phyloP scores from a whole-genome alignment of 2,329 filamentous ascomycete species.

The Fusarium pseudocircinatum region DNA sequence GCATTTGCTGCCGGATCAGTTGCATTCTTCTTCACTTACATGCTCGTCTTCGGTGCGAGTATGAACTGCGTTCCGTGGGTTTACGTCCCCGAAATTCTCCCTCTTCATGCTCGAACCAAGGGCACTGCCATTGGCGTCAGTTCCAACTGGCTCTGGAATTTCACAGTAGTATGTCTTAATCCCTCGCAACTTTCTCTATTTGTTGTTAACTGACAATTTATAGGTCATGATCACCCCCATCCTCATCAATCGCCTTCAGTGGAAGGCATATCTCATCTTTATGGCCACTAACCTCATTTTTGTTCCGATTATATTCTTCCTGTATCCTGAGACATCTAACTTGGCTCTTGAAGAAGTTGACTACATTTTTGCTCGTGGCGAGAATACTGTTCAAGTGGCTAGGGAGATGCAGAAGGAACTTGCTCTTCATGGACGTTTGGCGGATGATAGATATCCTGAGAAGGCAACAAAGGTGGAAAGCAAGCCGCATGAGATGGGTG shows the following conservation, averaged over 20 bases:
- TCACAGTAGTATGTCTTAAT: neutral
- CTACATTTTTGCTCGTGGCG: slow-evolving; percentile 8
- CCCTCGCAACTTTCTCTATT: slow-evolving; percentile 15
- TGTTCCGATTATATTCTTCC: neutral
- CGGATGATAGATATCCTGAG: neutral
- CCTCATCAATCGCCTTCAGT: slow-evolving; percentile 7
- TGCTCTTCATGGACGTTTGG: neutral
- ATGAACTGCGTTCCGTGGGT: slow-evolving; percentile 42
- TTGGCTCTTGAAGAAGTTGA: slow-evolving; percentile 9
- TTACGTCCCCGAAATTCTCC: slow-evolving; percentile 37
- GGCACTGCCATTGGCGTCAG: slow-evolving; percentile 39
- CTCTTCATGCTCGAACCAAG: slow-evolving; percentile 24
- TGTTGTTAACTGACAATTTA: accelerated
- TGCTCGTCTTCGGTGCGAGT: slow-evolving; percentile 31
- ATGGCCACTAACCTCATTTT: slow-evolving; percentile 14
- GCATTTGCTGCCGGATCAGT: slow-evolving; percentile 26
- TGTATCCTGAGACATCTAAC: slow-evolving; percentile 13
- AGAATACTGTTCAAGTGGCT: slow-evolving; percentile 7
- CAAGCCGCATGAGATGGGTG: neutral
- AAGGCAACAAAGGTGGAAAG: neutral
- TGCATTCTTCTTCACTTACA: slow-evolving; percentile 35
- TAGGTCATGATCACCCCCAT: slow-evolving; percentile 60
- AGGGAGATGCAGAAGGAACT: slow-evolving; percentile 12
- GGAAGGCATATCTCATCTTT: slow-evolving; percentile 21
- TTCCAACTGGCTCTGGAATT: slow-evolving; percentile 19